These are phyloP conservation scores for Wickerhamomyces alni DNA, from an alignment of 805 yeast genomes.

Conservation along the genomic window DNA sequence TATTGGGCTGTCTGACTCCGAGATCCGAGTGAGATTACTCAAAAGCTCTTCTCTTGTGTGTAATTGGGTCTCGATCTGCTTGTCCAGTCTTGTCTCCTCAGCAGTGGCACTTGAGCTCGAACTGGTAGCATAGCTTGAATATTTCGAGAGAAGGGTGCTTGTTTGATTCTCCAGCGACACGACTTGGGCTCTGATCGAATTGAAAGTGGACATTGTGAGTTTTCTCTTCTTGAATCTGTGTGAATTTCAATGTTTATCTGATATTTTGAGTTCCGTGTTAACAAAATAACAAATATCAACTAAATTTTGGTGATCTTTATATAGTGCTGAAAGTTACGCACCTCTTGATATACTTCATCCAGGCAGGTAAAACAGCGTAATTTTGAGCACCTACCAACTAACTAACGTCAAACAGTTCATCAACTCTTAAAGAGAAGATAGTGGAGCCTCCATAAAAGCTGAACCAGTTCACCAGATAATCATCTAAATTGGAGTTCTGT, in stretches of 20 bases:
- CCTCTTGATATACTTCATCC: too few species aligned
- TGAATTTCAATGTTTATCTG: too few species aligned
- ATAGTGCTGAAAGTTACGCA: slow-evolving; percentile 3
- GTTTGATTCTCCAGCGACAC: slow-evolving; percentile 69
- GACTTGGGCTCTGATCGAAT: slow-evolving; percentile 63
- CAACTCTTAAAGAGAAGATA: neutral
- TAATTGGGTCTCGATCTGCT: slow-evolving; percentile 46
- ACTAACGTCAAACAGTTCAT: neutral
- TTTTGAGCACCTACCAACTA: slow-evolving; percentile 5
- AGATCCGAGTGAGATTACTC: slow-evolving; percentile 42
- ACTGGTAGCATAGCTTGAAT: slow-evolving; percentile 48
- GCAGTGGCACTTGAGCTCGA: slow-evolving; percentile 41
- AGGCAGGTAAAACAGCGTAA: slow-evolving; percentile 11
- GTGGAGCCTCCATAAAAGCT: slow-evolving; percentile 18
- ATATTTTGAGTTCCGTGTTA: too few species aligned
- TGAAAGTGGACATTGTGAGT: slow-evolving; percentile 40
- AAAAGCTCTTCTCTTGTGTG: slow-evolving; percentile 49
- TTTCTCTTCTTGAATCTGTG: neutral
- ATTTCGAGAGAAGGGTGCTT: slow-evolving; percentile 43
- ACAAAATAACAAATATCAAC: too few species aligned
- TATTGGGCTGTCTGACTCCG: slow-evolving; percentile 50
- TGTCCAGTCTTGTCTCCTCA: slow-evolving; percentile 41
- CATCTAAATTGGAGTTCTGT: slow-evolving; percentile 13
- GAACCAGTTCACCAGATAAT: slow-evolving; percentile 24
- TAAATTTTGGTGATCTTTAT: neutral